Percentiles rank a stretch among this genome's conserved stretches.
Evolutionary conservation across 1,284 basidiomycete species (phyloP).

Genomic region (Trichosporon coremiiforme): DNA sequence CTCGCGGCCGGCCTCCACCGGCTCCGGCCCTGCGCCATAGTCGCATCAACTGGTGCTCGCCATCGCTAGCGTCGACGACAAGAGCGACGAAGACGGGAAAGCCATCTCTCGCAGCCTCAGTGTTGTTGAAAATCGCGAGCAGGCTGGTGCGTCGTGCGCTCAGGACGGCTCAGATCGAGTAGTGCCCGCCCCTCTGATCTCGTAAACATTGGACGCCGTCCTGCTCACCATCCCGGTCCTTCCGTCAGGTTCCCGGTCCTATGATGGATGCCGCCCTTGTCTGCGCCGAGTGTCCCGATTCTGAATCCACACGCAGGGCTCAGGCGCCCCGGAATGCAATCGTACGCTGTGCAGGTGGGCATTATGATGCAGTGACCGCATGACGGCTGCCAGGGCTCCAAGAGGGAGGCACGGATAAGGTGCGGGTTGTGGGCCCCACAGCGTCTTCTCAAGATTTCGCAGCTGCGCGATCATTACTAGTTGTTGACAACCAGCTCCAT

Average conservation of each 20-base stretch:
- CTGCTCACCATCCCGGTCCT: not conserved
- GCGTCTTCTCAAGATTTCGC: not conserved
- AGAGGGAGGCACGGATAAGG: not conserved
- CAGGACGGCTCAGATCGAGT: not conserved
- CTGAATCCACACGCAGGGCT: not conserved
- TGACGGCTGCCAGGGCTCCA: not conserved
- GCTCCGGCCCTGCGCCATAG: not conserved
- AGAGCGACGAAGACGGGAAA: not conserved
- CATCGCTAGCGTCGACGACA: not conserved
- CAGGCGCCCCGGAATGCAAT: not conserved
- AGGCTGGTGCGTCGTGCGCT: not conserved
- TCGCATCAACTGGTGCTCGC: not conserved
- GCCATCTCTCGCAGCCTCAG: not conserved
- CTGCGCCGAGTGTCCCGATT: not conserved
- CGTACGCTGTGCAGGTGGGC: not conserved
- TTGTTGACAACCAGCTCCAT: too few relatives aligned
- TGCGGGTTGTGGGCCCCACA: not conserved
- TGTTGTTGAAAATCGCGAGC: not conserved
- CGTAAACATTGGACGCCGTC: not conserved
- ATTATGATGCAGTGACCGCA: not conserved
- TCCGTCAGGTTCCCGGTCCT: not conserved
- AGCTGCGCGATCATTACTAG: too few relatives aligned
- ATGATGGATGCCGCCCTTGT: not conserved
- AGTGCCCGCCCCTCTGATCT: not conserved
- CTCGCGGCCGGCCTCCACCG: not conserved